Conservation (phyloP, 1,139 yeast genomes). For the Yamadazyma songkhlaensis region DNA sequence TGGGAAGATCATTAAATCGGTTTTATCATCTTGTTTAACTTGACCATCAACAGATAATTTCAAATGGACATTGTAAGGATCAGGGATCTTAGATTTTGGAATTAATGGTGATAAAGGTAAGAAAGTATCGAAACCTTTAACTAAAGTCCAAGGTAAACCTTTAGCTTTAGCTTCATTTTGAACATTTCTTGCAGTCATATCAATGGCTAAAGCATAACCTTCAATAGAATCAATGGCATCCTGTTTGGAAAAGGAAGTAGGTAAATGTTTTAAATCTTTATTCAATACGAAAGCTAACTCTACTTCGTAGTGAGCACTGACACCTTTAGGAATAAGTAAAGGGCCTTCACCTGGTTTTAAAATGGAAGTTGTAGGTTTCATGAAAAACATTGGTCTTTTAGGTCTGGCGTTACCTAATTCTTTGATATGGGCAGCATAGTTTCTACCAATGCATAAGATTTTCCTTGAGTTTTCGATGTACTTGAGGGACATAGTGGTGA, state of each 20-base stretch:
- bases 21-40: slow-evolving; percentile 68
- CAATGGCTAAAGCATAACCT: slow-evolving; percentile 86
- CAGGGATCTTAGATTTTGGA: slow-evolving; percentile 61
- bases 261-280: slow-evolving; percentile 59
- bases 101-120: slow-evolving; percentile 76
- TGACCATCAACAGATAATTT: slow-evolving; percentile 69
- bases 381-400: slow-evolving; percentile 81
- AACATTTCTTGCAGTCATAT: slow-evolving; percentile 92
- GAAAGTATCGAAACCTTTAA: slow-evolving; percentile 95
- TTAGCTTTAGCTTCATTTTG: slow-evolving; percentile 93
- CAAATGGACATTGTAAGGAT: slow-evolving; percentile 72
- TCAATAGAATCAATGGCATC: slow-evolving; percentile 78
- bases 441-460: slow-evolving; percentile 92
- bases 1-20: slow-evolving; percentile 87
- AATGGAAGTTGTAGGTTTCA: slow-evolving; percentile 76
- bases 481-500: slow-evolving; percentile 50
- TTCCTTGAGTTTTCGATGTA: slow-evolving; percentile 71
- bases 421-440: slow-evolving; percentile 90
- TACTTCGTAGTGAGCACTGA: slow-evolving; percentile 84
- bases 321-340: slow-evolving; percentile 78
- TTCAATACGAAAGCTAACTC: slow-evolving; percentile 82
- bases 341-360: slow-evolving; percentile 68
- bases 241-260: slow-evolving; percentile 54
- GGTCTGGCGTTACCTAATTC: slow-evolving; percentile 84
- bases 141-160: slow-evolving; percentile 96